A percentile compares a stretch with the other conserved stretches of the same genome.
phyloP scores from a whole-genome alignment of 225 moss, liverwort and hornwort species.

The Pseudisothecium myosuroides region DNA sequence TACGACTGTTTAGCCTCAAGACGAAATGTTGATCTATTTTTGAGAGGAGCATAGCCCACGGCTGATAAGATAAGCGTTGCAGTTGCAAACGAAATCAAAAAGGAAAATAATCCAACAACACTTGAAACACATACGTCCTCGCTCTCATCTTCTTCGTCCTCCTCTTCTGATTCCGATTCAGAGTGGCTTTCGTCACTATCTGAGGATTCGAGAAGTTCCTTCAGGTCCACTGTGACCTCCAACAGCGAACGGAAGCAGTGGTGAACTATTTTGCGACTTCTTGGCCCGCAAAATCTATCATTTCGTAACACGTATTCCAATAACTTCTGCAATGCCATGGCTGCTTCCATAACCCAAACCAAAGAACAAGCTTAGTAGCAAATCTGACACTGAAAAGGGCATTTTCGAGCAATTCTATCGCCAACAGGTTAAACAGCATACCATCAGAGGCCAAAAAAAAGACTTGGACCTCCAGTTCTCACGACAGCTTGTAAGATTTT shows the following conservation, averaged over 20 bases:
- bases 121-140: slow-evolving; percentile 36
- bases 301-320: slow-evolving; percentile 41
- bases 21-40: neutral
- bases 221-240: slow-evolving; percentile 80
- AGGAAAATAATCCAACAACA: neutral
- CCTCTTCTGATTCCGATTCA: slow-evolving; percentile 46
- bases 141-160: slow-evolving; percentile 65
- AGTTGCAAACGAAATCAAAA: neutral
- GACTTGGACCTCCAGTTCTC: neutral
- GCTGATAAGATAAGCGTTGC: neutral
- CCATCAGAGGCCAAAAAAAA: neutral
- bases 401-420: neutral
- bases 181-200: slow-evolving; percentile 52
- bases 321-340: slow-evolving; percentile 62
- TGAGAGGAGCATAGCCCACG: neutral
- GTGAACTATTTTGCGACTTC: slow-evolving; percentile 40
- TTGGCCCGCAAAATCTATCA: slow-evolving; percentile 12
- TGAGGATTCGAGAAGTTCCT: slow-evolving; percentile 72
- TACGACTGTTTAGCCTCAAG: neutral
- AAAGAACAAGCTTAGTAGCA: neutral
- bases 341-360: slow-evolving; percentile 28
- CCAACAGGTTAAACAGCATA: neutral
- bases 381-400: neutral
- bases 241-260: slow-evolving; percentile 79
- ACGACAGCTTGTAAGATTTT: neutral